Evolutionary conservation across 164 flowering plant genomes (phyloP).

Genomic region (Buxus sempervirens): DNA sequence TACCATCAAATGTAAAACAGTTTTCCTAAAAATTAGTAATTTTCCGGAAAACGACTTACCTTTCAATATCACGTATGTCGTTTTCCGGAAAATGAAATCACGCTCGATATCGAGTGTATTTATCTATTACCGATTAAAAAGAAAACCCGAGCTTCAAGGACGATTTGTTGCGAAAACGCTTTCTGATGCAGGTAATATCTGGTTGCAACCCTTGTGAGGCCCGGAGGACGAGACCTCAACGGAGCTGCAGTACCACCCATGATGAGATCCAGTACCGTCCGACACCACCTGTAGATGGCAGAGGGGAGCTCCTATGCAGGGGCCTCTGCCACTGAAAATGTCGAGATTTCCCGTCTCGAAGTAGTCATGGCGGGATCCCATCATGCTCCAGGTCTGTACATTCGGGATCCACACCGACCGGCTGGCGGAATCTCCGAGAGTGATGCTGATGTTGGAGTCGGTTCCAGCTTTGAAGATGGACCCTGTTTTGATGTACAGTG

Average conservation of each 20-base stretch:
- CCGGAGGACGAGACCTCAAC: slow-evolving; percentile 66
- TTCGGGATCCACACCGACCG: slow-evolving; percentile 28
- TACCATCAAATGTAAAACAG: too few relatives aligned
- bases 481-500: slow-evolving; percentile 53
- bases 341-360: slow-evolving; percentile 62
- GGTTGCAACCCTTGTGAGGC: slow-evolving; percentile 38
- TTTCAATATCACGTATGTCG: too few relatives aligned
- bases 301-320: slow-evolving; percentile 41
- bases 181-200: too few relatives aligned
- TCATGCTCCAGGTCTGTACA: slow-evolving; percentile 53
- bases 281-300: slow-evolving; percentile 62
- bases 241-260: slow-evolving; percentile 64
- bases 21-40: too few relatives aligned
- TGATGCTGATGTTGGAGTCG: slow-evolving; percentile 46
- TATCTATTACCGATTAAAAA: too few relatives aligned
- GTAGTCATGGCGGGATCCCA: slow-evolving; percentile 53
- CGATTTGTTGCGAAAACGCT: too few relatives aligned
- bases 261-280: slow-evolving; percentile 55
- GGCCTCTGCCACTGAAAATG: slow-evolving; percentile 52
- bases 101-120: too few relatives aligned
- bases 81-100: too few relatives aligned
- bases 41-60: too few relatives aligned
- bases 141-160: too few relatives aligned
- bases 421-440: slow-evolving; percentile 31
- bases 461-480: slow-evolving; percentile 50